These are phyloP conservation scores for Orychophragmus violaceus DNA, from an alignment of 345 rosid genomes.

Conservation along the genomic window DNA sequence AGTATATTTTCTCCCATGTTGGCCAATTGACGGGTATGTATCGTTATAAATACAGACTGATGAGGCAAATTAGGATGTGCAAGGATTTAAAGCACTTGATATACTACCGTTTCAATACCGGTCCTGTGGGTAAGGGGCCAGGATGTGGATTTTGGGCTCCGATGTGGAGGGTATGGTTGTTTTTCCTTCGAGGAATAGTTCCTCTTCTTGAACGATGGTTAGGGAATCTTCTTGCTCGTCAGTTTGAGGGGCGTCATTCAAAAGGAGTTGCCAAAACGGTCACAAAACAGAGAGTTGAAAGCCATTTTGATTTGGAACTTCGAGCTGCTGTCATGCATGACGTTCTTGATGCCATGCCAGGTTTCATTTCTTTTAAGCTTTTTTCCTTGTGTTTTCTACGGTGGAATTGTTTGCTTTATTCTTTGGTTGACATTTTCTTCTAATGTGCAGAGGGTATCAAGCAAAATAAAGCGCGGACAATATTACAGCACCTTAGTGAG, in stretches of 20 bases:
- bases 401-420: not conserved
- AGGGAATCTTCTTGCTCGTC: constrained; percentile 93
- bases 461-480: constrained; percentile 97
- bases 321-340: constrained; percentile 99
- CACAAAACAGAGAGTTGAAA: constrained; percentile 97
- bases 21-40: constrained; percentile 99
- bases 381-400: not conserved
- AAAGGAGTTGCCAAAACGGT: constrained; percentile 99
- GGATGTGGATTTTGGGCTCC: constrained; percentile 99
- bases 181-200: constrained; percentile 95
- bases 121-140: constrained; percentile 98
- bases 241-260: constrained; percentile 97
- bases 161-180: constrained; percentile 99
- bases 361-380: constrained; percentile 29
- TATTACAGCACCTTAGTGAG: constrained; percentile 98
- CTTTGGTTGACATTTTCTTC: constrained; percentile 9
- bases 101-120: constrained; percentile 96
- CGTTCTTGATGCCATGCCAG: constrained; percentile 99
- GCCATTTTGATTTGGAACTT: constrained; percentile 97
- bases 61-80: constrained; percentile 99
- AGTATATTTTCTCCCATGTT: constrained; percentile 93
- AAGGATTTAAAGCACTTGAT: constrained; percentile 93
- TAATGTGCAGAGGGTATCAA: constrained; percentile 86
- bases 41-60: constrained; percentile 88
- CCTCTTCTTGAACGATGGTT: constrained; percentile 95